Conservation (phyloP, 2,329 filamentous ascomycete genomes). For the Lasiodiplodia gonubiensis region DNA sequence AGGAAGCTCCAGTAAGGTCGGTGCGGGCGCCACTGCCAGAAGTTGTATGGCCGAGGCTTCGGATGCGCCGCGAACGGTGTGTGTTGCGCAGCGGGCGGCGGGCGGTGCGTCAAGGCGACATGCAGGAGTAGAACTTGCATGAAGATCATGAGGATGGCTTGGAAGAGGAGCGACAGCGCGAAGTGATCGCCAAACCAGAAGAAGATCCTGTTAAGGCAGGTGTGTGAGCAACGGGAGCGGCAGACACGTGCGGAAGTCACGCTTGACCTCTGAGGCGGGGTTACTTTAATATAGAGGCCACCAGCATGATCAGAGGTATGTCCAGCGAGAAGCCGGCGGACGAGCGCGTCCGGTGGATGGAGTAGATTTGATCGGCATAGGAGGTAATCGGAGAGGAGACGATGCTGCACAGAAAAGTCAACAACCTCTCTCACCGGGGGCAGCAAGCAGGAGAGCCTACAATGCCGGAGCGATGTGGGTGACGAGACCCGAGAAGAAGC, state of each 20-base stretch:
- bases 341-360: conserved; percentile 64
- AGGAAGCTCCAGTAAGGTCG: conserved; percentile 83
- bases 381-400: conserved; percentile 68
- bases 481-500: conserved; percentile 43
- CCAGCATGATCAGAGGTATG: conserved; percentile 70
- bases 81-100: conserved; percentile 46
- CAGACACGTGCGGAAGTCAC: conserved; percentile 26
- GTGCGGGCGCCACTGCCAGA: conserved; percentile 80
- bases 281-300: conserved; percentile 68
- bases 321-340: conserved; percentile 70
- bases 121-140: conserved; percentile 65
- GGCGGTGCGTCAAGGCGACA: conserved; percentile 64
- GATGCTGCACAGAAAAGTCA: conserved; percentile 50
- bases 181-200: conserved; percentile 70
- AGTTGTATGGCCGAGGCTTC: conserved; percentile 70
- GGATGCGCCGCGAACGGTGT: conserved; percentile 65
- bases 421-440: neutral
- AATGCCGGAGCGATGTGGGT: conserved; percentile 47
- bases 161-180: conserved; percentile 62
- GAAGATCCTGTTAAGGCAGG: conserved; percentile 56
- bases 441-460: conserved; percentile 34
- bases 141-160: conserved; percentile 65
- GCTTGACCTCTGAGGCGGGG: neutral
- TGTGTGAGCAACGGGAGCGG: neutral
- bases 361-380: conserved; percentile 71